Evolutionary conservation across 169 alveolate species (phyloP).

Genomic region (Eimeria sp.): DNA sequence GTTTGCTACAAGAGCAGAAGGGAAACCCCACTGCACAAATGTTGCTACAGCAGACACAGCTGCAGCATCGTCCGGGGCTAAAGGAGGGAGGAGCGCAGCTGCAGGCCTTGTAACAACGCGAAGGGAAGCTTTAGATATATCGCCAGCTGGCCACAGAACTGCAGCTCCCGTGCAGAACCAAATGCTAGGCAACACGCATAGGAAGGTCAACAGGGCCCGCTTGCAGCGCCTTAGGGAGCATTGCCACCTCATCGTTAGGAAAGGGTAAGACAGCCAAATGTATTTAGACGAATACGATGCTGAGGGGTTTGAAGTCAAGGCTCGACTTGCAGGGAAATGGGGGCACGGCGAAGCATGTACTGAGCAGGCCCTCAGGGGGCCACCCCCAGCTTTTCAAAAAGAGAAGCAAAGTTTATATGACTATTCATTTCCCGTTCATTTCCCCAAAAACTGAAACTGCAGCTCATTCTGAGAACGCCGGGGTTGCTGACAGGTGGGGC

Average conservation of each 20-base stretch:
- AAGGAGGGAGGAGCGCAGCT: slow-evolving; percentile 49
- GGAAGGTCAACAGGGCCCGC: not conserved
- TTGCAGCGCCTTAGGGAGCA: not conserved
- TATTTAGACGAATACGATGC: not conserved
- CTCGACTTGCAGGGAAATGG: not conserved
- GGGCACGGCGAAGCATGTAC: not conserved
- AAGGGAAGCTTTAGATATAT: not conserved
- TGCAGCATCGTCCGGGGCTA: slow-evolving; percentile 61
- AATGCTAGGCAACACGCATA: not conserved
- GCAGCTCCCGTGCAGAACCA: not conserved
- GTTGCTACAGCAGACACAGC: slow-evolving; percentile 67
- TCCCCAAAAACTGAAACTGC: not conserved
- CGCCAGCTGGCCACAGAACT: not conserved
- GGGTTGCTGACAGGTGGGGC: not conserved
- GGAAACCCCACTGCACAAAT: slow-evolving; percentile 45
- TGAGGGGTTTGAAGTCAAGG: not conserved
- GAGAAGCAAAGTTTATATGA: not conserved
- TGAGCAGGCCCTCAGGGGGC: slow-evolving; percentile 7
- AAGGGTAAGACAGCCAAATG: not conserved
- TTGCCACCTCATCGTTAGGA: not conserved
- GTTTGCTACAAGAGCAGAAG: not conserved
- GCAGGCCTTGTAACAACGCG: not conserved
- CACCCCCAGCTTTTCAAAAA: not conserved
- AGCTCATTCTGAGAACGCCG: not conserved
- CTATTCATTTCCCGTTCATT: not conserved